Conservation (phyloP, 2,329 filamentous ascomycete species). For the Epichloe brachyelytri region DNA sequence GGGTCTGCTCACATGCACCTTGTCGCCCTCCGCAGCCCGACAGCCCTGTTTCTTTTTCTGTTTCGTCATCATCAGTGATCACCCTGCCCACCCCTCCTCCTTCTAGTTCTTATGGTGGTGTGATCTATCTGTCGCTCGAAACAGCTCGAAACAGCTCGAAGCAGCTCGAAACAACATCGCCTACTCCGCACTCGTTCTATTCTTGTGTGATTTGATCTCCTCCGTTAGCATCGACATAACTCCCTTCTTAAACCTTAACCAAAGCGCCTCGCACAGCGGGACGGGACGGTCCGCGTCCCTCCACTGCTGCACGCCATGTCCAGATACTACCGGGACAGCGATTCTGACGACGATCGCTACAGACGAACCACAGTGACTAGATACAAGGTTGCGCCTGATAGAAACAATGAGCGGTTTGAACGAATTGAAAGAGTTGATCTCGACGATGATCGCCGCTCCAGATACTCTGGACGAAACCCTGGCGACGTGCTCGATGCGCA, state of each 20-base stretch:
- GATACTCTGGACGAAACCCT: conserved; percentile 28
- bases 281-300: conserved; percentile 6
- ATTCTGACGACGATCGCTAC: conserved; percentile 33
- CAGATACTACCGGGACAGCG: conserved; percentile 22
- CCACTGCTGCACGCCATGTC: conserved; percentile 17
- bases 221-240: not conserved
- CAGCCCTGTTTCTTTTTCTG: conserved; percentile 5
- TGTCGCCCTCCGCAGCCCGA: not conserved
- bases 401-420: conserved; percentile 27
- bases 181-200: not conserved
- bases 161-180: too few relatives aligned
- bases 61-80: conserved; percentile 4
- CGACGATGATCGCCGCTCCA: conserved; percentile 33
- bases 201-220: not conserved
- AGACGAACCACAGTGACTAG: conserved; percentile 36
- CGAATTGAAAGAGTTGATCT: conserved; percentile 27
- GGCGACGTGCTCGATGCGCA: conserved; percentile 31
- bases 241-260: not conserved
- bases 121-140: too few relatives aligned
- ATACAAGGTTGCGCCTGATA: conserved; percentile 35
- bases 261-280: conserved; percentile 4
- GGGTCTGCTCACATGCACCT: too few relatives aligned
- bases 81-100: too few relatives aligned
- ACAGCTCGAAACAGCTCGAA: too few relatives aligned
- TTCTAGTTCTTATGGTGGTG: too few relatives aligned